phyloP scores from a whole-genome alignment of 768 basidiomycete species.

The Rhizopogon vesiculosus region DNA sequence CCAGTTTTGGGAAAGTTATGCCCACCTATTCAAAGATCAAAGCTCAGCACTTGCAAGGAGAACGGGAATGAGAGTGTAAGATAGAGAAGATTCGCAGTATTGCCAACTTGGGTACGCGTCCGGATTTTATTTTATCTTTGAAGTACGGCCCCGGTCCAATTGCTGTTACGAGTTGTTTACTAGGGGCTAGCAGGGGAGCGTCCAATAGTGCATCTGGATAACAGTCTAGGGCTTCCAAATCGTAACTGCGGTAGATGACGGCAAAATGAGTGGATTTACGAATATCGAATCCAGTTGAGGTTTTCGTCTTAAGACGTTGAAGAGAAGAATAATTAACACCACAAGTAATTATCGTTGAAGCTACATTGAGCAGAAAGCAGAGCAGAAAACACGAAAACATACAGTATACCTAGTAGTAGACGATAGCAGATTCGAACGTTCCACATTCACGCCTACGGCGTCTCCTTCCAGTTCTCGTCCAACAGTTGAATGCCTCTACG shows the following conservation, averaged over 20 bases:
- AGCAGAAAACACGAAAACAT: not conserved
- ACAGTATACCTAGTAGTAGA: not conserved
- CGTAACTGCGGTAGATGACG: no score
- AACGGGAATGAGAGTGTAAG: not conserved
- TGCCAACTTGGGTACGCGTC: not conserved
- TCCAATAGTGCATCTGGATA: no score
- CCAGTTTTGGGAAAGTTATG: no score
- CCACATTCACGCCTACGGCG: conserved; percentile 12
- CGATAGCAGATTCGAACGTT: not conserved
- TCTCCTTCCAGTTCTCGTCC: conserved; percentile 68
- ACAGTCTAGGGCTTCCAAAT: no score
- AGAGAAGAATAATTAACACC: no score
- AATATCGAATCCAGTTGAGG: no score
- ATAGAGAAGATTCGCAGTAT: not conserved
- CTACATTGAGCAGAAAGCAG: not conserved
- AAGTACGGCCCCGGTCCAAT: no score
- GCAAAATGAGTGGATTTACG: not conserved
- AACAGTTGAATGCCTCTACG: conserved; percentile 57
- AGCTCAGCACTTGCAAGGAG: no score
- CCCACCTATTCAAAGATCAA: no score
- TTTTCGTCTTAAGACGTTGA: no score
- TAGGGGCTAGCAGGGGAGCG: no score
- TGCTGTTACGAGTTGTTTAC: no score
- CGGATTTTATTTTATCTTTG: not conserved
- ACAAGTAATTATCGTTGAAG: not conserved